Base-by-base conservation (phyloP, 176 grass and related monocot species). In the Oryza australiensis region DNA sequence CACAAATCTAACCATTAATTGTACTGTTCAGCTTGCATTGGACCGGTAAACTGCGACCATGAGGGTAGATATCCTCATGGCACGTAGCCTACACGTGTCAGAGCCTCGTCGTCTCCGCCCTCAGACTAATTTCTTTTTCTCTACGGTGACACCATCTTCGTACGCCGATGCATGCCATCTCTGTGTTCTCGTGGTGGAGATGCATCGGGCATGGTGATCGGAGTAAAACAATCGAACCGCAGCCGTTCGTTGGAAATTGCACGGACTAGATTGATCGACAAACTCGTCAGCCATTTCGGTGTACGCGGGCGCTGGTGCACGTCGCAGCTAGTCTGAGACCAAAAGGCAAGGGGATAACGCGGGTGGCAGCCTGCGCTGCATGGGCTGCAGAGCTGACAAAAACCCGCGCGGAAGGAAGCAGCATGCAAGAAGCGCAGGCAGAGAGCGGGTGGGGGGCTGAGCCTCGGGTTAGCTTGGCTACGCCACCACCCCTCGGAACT, bases 31-130 rank as follows among this genome's bases (percentile, higher is more conserved):
- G 48, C 34, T 49, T 38, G 14, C 46, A 48, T 49, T 78, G 74
- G 74, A 78, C 83, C 49, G 66, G 22, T 74, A 15, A 42, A n/a
- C 55, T 60, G 55, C 55, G 2, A 32, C 3, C 32, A 57, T 16
- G 62, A 23, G 22, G 75, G 66, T 53, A 43, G 66, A 72, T 74
- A n/a, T 57, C 42, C 30, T 66, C 60, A 26, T 9, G 86, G 33
- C 75, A 83, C 81, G 81, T 84, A 77, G 46, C 75, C 68, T 64
- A 13, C 74, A 79, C 75, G 75, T 88, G 86, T 84, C 68, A 66
- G 0, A 11, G 11, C 3, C 5, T n/a, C 34, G 1, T 66, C 30
- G 4, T 33, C 75, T 73, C 41, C 35, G 49, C 38, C 51, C 26
- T 28, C 5, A n/a, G 65, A 57, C 30, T 26, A 28, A 14, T 22